Conservation (phyloP, 2,329 filamentous ascomycete genomes). For the Talaromyces sp. region DNA sequence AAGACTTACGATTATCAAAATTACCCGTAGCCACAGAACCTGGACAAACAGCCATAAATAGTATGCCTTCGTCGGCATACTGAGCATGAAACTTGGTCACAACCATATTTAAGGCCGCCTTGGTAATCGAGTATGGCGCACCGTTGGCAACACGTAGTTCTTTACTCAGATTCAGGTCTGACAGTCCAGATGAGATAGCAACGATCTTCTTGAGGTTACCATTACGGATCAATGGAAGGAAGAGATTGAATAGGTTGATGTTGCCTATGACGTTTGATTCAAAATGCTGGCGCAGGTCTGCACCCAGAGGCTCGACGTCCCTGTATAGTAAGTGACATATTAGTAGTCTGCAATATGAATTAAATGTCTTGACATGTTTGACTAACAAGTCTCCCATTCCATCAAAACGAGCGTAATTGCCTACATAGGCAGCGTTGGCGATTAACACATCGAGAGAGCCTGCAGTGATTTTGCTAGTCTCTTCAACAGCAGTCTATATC, state of each 20-base stretch:
- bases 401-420: constrained; percentile 27
- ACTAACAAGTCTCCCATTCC: constrained; percentile 38
- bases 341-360: background rate
- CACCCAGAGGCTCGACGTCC: constrained; percentile 15
- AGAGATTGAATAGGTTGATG: constrained; percentile 53
- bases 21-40: constrained; percentile 51
- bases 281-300: constrained; percentile 31
- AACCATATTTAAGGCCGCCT: constrained; percentile 54
- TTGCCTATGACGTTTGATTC: constrained; percentile 52
- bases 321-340: background rate
- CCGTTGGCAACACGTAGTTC: constrained; percentile 34
- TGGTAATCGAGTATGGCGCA: constrained; percentile 48
- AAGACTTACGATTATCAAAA: constrained; percentile 20
- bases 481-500: constrained; percentile 16
- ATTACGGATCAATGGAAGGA: constrained; percentile 52
- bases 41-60: constrained; percentile 53
- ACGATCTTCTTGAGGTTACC: constrained; percentile 54
- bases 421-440: constrained; percentile 47
- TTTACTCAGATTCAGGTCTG: constrained; percentile 46
- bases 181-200: constrained; percentile 47
- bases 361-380: background rate
- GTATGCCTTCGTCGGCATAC: constrained; percentile 49
- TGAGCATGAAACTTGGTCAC: constrained; percentile 53
- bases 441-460: constrained; percentile 51
- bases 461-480: constrained; percentile 22